Base-by-base conservation (phyloP, 805 yeast species). In the Starmerella potacharoeniae region DNA sequence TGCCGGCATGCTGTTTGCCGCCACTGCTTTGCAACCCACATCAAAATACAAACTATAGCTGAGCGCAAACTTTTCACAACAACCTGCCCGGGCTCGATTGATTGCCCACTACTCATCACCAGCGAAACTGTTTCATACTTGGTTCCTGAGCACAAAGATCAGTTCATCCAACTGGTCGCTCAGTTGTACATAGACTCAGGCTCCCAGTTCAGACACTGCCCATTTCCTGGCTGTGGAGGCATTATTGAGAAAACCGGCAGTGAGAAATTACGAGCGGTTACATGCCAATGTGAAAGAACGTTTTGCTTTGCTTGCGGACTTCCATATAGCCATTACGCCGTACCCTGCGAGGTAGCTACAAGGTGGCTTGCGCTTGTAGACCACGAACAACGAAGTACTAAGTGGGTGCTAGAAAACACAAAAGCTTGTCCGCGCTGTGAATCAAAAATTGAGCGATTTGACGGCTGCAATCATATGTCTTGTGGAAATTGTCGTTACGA, bases 391-490 rank as follows among this genome's bases (percentile, higher is more conserved):
- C 96, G 86, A 62, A 88, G 96, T 14, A 77, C 83, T 2, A 80
- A 83, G 64, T 93, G 97, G 97, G 82, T 93, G 29, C 75, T 80
- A 4, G 81, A 84, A 4, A 83, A 91, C 67, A 88, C 98, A 1
- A 83, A 87, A 62, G 78, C 79, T 46, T 93, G 98, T 68, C 95
- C 96, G 0, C 79, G 79, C 64, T 93, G 98, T 71, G 71, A 72
- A 9, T 73, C 88, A 1, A 73, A 81, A 33, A 93, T 91, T 59
- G 97, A 93, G 66, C 89, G 91, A 64, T 85, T 85, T 66, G 97
- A 97, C 28, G 98, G 98, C 0, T 93, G 98, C 71, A 91, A 91
- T 69, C 98, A 93, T 70, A 91, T 93, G 96, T 77, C 81, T 1
- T 93, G 98, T 68, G 73, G 78, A 4, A 82, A 80, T 56, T 93